Evolutionary conservation across 257 asterid species (phyloP).

Genomic region (Galeopsis tetrahit): DNA sequence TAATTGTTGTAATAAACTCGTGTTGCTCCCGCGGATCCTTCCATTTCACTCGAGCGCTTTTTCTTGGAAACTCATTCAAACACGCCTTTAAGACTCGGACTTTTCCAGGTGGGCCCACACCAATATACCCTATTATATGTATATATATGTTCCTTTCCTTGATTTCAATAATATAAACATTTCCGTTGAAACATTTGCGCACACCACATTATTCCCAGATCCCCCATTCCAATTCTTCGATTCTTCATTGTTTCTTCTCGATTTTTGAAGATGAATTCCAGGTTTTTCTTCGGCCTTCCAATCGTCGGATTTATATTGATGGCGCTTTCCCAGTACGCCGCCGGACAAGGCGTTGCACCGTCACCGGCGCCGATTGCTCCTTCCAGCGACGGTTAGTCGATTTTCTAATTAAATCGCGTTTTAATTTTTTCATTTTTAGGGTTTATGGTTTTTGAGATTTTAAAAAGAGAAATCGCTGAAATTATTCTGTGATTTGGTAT

Average conservation of each 20-base stretch:
- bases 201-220: not conserved
- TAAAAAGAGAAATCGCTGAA: not conserved
- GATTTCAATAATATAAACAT: too few species aligned
- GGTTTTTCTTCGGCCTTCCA: slow-evolving; percentile 35
- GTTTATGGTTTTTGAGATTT: not conserved
- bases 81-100: slow-evolving; percentile 30
- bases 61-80: slow-evolving; percentile 36
- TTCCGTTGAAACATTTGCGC: not conserved
- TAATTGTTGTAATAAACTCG: slow-evolving; percentile 6
- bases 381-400: slow-evolving; percentile 50
- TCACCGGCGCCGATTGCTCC: slow-evolving; percentile 49
- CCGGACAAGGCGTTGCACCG: slow-evolving; percentile 50
- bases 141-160: slow-evolving; percentile 2
- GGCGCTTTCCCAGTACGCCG: slow-evolving; percentile 39
- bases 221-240: slow-evolving; percentile 11
- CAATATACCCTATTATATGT: not conserved
- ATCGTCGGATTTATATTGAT: slow-evolving; percentile 38
- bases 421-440: not conserved
- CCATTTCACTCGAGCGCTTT: slow-evolving; percentile 16
- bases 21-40: slow-evolving; percentile 20
- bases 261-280: slow-evolving; percentile 36
- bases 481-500: not conserved
- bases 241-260: too few species aligned
- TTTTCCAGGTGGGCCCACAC: slow-evolving; percentile 16
- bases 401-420: not conserved